Conservation (phyloP, 2,329 filamentous ascomycete genomes). For the Periconia sp. region DNA sequence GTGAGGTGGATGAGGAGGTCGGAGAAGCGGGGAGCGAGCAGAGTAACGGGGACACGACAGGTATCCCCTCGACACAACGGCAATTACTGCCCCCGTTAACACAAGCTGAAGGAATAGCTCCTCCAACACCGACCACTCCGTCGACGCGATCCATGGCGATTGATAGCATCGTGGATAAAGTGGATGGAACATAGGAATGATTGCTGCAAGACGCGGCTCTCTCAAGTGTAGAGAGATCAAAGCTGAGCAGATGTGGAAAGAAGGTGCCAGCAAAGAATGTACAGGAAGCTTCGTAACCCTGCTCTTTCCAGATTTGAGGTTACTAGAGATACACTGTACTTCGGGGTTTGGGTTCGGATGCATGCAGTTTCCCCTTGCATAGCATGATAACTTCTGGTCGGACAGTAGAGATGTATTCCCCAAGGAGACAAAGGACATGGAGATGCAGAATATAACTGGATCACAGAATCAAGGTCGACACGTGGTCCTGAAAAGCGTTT, state of each 20-base stretch:
- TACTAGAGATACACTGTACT: not conserved
- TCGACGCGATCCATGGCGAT: conserved; percentile 43
- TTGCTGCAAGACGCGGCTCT: not conserved
- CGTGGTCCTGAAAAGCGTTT: no score
- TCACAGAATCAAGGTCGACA: no score
- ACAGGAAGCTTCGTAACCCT: not conserved
- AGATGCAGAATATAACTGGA: not conserved
- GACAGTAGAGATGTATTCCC: not conserved
- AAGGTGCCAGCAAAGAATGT: not conserved
- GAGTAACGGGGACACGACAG: conserved; percentile 11
- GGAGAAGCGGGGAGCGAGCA: conserved; percentile 27
- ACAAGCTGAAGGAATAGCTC: conserved; percentile 34
- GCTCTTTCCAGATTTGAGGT: not conserved
- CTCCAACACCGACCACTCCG: conserved; percentile 40
- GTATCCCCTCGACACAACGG: conserved; percentile 20
- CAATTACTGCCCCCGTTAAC: conserved; percentile 15
- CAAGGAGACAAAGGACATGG: not conserved
- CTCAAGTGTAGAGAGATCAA: not conserved
- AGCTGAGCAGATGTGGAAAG: not conserved
- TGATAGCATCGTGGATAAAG: conserved; percentile 43
- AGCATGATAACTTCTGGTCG: not conserved
- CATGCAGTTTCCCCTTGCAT: not conserved
- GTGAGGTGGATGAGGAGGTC: conserved; percentile 54
- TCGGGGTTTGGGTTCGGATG: not conserved
- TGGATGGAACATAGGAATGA: conserved; percentile 32